Base-by-base conservation (phyloP, 2,329 filamentous ascomycete species). In the Tolypocladium sp. region DNA sequence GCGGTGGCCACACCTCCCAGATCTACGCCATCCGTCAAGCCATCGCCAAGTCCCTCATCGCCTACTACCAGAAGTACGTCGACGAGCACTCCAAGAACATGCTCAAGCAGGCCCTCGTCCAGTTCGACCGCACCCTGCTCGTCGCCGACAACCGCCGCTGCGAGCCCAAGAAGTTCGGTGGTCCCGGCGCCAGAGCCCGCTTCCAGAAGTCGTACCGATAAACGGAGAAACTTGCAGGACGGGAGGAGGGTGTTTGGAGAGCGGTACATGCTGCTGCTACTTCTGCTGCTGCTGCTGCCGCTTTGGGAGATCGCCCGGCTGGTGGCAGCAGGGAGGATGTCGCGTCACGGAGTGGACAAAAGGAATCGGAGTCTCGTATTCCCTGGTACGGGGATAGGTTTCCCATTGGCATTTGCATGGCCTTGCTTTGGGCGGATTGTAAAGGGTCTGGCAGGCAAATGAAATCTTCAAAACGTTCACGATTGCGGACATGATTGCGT, bases 131-230 rank as follows among this genome's bases (percentile, higher is more conserved):
- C 76, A 96, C 92, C 77, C 89, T 99, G 69, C 90, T 99, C 75
- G 94, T 99, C 73, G 94, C 94, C 80, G 94, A 99, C 82, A 97
- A 96, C 89, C 90, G 94, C 80, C 91, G 94, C 73, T 94, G 91
- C 81, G 94, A 99, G 87, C 93, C 93, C 82, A 97, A 97, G 92
- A 97, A 97, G 86, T 91, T 91, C 76, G 88, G 87, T 78, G 90
- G 90, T 90, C 89, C 86, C 73, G 93, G 93, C 87, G 93, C 94
- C 77, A 89, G 93, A 77, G 84, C 93, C 76, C 89, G 92, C 77
- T 97, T 91, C 92, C 93, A 97, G 85, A 97, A 97, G 85, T 96
- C 92, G 71, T 96, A 97, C 88, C 91, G 92, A 92, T 96, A 93
- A 91, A 71, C 66, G 41, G 55, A 15, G 25, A 35, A 2, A 22